These are phyloP conservation scores for Penicillium sp. DNA, from an alignment of 2,329 filamentous ascomycete species.

Conservation along the genomic window DNA sequence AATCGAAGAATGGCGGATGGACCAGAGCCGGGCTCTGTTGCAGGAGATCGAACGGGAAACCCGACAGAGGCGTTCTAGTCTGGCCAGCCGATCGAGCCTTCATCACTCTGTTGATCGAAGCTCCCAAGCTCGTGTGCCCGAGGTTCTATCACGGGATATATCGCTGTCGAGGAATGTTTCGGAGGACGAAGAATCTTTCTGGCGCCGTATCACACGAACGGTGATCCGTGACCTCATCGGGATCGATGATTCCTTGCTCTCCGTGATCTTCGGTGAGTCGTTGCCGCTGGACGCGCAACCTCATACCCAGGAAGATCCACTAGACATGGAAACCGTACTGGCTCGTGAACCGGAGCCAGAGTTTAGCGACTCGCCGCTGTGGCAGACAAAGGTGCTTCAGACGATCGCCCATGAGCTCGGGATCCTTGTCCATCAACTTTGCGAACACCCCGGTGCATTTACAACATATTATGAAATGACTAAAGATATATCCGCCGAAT, in stretches of 20 bases:
- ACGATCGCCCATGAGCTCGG: constrained; percentile 85
- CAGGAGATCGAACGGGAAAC: constrained; percentile 91
- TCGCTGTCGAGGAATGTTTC: constrained; percentile 41
- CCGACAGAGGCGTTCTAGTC: constrained; percentile 55
- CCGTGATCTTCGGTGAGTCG: constrained; percentile 81
- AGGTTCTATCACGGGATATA: constrained; percentile 57
- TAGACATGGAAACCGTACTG: constrained; percentile 37
- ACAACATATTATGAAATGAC: constrained; percentile 71
- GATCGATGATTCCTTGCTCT: constrained; percentile 80
- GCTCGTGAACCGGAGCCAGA: constrained; percentile 30
- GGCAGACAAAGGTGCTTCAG: constrained; percentile 71
- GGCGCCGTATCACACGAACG: constrained; percentile 77
- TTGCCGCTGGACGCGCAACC: constrained; percentile 50
- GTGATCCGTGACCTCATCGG: constrained; percentile 89
- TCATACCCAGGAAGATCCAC: constrained; percentile 33
- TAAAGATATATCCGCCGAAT: constrained; percentile 63
- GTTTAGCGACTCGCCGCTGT: constrained; percentile 31
- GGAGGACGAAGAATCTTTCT: constrained; percentile 65
- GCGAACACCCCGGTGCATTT: constrained; percentile 85
- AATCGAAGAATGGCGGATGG: constrained; percentile 88
- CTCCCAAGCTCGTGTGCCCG: constrained; percentile 30
- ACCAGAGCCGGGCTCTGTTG: constrained; percentile 80
- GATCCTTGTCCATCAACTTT: constrained; percentile 75
- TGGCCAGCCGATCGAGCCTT: constrained; percentile 24
- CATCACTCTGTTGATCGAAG: constrained; percentile 22